These are phyloP conservation scores for Vitis hybrid DNA, from an alignment of 177 flowering plant species.

Conservation along the genomic window DNA sequence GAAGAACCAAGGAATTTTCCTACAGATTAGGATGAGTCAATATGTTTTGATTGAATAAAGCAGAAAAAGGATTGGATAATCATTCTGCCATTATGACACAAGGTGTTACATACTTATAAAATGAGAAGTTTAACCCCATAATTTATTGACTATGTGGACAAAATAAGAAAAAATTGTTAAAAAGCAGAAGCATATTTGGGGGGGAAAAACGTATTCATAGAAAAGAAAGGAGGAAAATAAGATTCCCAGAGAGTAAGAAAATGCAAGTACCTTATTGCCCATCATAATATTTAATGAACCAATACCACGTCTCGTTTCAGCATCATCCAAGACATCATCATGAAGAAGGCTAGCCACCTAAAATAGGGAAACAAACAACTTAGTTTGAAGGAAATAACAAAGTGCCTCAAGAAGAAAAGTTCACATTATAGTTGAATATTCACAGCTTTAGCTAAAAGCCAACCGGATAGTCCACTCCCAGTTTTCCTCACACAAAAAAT, in stretches of 20 bases:
- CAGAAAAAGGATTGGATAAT: too few relatives aligned
- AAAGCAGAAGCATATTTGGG: background rate
- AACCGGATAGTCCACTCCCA: background rate
- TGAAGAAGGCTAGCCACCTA: conserved; percentile 99
- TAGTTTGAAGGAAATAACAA: conserved; percentile 6
- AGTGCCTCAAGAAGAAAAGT: background rate
- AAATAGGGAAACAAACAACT: conserved; percentile 11
- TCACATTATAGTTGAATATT: background rate
- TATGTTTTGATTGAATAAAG: too few relatives aligned
- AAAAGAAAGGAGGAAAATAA: background rate
- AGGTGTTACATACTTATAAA: too few relatives aligned
- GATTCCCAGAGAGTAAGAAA: background rate
- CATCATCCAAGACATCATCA: conserved; percentile 98
- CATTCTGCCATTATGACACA: too few relatives aligned
- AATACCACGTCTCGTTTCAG: conserved; percentile 93
- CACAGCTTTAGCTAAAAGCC: background rate
- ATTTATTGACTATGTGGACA: background rate
- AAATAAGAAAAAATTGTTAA: background rate
- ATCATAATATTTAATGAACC: conserved; percentile 83
- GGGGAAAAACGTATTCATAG: background rate
- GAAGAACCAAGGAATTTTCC: too few relatives aligned
- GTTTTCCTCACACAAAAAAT: background rate
- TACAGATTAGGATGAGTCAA: too few relatives aligned
- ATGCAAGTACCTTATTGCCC: conserved; percentile 82
- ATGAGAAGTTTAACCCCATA: too few relatives aligned